phyloP scores from a whole-genome alignment of 23 red algal species.

The Pyropia haitanensis region DNA sequence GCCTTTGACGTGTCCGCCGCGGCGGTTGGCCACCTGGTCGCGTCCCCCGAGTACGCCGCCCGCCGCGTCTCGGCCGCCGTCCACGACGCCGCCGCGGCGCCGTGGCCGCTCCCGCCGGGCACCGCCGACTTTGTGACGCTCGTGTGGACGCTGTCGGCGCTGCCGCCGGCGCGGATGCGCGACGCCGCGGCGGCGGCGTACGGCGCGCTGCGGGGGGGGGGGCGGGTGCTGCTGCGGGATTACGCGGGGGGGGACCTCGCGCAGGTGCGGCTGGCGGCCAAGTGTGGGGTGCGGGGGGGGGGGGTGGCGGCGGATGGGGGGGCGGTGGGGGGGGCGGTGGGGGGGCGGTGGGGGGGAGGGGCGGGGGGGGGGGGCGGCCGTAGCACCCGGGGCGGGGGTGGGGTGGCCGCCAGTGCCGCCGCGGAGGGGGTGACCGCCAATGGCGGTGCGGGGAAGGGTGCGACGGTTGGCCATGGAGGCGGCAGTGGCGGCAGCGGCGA shows the following conservation, averaged over 20 bases:
- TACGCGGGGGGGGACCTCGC: slow-evolving; percentile 88
- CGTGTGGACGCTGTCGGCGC: slow-evolving; percentile 80
- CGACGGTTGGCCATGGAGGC: no score
- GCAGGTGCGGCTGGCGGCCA: slow-evolving; percentile 45
- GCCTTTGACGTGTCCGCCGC: slow-evolving; percentile 61
- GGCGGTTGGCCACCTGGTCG: slow-evolving; percentile 35
- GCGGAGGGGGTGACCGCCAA: no score
- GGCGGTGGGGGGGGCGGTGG: no score
- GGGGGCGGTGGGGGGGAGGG: no score
- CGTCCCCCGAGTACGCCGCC: slow-evolving; percentile 43
- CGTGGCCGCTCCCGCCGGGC: background rate
- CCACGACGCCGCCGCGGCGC: slow-evolving; percentile 24
- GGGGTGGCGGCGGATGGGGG: background rate
- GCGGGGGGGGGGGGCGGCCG: background rate
- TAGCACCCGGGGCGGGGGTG: background rate
- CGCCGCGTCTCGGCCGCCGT: slow-evolving; percentile 54
- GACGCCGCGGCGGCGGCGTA: background rate
- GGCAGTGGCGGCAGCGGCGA: background rate
- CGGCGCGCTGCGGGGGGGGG: slow-evolving; percentile 41
- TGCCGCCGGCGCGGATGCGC: slow-evolving; percentile 19
- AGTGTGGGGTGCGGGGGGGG: slow-evolving; percentile 4
- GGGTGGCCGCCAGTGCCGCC: no score
- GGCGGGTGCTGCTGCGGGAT: slow-evolving; percentile 74
- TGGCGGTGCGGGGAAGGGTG: no score
- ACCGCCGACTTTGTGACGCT: slow-evolving; percentile 47